Percentiles rank a stretch among this genome's conserved stretches.
These are phyloP conservation scores for Citrus unshiu DNA, from an alignment of 345 rosid species.

Conservation along the genomic window DNA sequence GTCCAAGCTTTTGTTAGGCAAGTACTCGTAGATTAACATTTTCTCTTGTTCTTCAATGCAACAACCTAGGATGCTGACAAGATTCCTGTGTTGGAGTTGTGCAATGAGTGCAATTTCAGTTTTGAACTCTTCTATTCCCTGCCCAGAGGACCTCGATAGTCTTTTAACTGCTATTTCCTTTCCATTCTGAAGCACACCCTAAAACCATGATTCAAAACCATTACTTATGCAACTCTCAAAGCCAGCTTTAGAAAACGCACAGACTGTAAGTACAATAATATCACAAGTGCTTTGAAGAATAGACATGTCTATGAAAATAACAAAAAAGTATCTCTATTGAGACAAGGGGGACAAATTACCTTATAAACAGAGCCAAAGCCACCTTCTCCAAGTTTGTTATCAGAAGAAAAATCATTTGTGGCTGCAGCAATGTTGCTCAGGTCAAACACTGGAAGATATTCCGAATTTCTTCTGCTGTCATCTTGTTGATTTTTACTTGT, in stretches of 20 bases:
- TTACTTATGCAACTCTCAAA: background rate
- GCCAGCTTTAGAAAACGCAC: background rate
- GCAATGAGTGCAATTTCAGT: constrained; percentile 38
- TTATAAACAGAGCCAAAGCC: constrained; percentile 75
- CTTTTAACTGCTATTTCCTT: constrained; percentile 37
- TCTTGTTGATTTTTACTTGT: background rate
- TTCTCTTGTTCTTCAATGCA: constrained; percentile 29
- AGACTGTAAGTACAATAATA: background rate
- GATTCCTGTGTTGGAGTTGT: constrained; percentile 70
- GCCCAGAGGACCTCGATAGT: constrained; percentile 18
- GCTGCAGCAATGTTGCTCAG: constrained; percentile 42
- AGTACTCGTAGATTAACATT: constrained; percentile 39
- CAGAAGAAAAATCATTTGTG: constrained; percentile 44
- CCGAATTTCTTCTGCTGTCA: background rate
- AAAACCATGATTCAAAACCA: background rate
- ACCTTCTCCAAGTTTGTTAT: constrained; percentile 66
- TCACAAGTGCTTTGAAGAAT: no score
- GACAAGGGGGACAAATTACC: constrained; percentile 24
- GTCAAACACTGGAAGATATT: constrained; percentile 26
- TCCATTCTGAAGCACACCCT: constrained; percentile 32
- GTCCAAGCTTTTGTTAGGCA: constrained; percentile 44
- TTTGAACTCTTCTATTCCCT: constrained; percentile 39
- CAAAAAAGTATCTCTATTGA: background rate
- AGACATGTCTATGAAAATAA: no score
- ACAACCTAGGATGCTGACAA: constrained; percentile 64